Conservation (phyloP, 164 flowering plant species). For the Macadamia integrifolia region DNA sequence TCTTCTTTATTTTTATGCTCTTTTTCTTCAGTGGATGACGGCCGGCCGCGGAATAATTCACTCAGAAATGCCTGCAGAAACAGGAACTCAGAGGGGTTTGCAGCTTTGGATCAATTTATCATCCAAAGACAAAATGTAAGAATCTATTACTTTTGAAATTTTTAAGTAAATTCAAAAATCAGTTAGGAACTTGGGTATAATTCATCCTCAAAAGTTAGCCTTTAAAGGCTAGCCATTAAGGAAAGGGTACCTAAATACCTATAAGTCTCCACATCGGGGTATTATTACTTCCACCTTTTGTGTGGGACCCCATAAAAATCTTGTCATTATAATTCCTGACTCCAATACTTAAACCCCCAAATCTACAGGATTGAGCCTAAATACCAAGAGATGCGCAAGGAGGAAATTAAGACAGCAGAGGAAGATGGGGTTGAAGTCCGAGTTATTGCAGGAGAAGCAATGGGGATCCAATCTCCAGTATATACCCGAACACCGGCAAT, state of each 20-base stretch:
- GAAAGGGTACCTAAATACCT: no score
- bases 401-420: conserved; percentile 50
- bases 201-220: no score
- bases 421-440: conserved; percentile 68
- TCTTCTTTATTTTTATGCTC: background rate
- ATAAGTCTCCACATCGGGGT: no score
- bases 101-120: conserved; percentile 94
- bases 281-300: no score
- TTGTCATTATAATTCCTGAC: background rate
- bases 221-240: no score
- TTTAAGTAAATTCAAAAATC: background rate
- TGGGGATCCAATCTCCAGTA: conserved; percentile 75
- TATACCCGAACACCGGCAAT: conserved; percentile 86
- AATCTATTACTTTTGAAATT: background rate
- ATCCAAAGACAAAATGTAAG: conserved; percentile 77
- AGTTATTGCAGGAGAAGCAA: conserved; percentile 82
- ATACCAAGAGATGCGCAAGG: conserved; percentile 59
- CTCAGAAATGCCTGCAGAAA: conserved; percentile 87
- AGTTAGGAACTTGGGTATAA: no score
- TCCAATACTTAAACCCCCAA: background rate
- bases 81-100: conserved; percentile 59
- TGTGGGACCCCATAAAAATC: no score
- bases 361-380: conserved; percentile 69
- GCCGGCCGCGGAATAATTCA: conserved; percentile 93
- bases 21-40: conserved; percentile 80